phyloP scores from a whole-genome alignment of 1,284 basidiomycete genomes.

The Ceratobasidium sp. region DNA sequence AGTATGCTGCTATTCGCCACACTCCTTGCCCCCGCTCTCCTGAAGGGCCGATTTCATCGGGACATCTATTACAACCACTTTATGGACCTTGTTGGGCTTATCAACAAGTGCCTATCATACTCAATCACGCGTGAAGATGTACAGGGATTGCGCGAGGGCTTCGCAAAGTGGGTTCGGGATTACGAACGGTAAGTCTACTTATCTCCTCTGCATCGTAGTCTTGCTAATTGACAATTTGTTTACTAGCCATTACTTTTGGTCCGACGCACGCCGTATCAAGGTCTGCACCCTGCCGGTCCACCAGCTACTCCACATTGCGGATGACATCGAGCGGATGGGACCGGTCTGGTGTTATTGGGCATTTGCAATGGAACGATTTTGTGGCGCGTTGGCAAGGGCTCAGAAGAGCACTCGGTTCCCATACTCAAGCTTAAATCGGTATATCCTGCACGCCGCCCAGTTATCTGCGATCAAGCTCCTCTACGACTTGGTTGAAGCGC shows the following conservation, averaged over 20 bases:
- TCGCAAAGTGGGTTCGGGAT: constrained; percentile 62
- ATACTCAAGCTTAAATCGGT: constrained; percentile 23
- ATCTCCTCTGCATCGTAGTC: too few relatives aligned
- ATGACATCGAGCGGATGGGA: too few relatives aligned
- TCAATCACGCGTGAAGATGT: constrained; percentile 59
- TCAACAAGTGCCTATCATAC: constrained; percentile 62
- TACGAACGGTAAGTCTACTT: constrained; percentile 61
- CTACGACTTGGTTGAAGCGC: constrained; percentile 6
- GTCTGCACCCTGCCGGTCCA: too few relatives aligned
- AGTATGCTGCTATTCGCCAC: constrained; percentile 51
- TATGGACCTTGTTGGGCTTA: constrained; percentile 59
- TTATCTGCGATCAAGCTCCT: constrained; percentile 26
- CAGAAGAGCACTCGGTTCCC: constrained; percentile 19
- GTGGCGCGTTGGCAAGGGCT: constrained; percentile 52
- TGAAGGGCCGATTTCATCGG: constrained; percentile 18
- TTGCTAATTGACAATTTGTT: constrained; percentile 62
- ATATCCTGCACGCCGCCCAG: constrained; percentile 10
- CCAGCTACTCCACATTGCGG: too few relatives aligned
- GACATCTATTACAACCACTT: constrained; percentile 61
- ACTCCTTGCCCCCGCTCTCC: constrained; percentile 35
- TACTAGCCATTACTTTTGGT: background rate
- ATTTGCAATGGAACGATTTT: constrained; percentile 63
- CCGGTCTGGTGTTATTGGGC: too few relatives aligned
- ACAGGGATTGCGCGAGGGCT: constrained; percentile 57
- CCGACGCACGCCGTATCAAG: background rate